Percentiles rank a stretch among this genome's conserved stretches.
Evolutionary conservation across 495 filamentous ascomycete species (phyloP).

Genomic region (Penicillium daleae): DNA sequence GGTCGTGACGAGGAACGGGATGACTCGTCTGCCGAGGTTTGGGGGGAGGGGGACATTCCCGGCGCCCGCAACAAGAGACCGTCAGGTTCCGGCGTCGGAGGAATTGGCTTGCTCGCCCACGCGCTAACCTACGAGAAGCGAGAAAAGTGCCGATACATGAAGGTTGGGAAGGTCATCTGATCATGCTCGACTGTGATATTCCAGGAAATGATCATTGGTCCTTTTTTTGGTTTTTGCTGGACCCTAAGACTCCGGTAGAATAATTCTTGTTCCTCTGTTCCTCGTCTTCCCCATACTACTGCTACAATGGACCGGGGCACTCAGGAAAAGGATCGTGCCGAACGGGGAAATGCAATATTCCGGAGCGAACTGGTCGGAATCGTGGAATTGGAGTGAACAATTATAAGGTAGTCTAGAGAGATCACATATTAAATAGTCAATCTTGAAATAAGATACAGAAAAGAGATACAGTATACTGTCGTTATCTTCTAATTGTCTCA

Average conservation of each 20-base stretch:
- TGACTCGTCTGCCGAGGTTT: conserved; percentile 35
- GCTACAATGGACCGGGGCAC: too few relatives aligned
- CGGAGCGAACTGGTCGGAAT: neutral
- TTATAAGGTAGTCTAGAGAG: neutral
- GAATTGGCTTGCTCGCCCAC: conserved; percentile 5
- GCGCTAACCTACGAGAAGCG: neutral
- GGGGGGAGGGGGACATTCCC: conserved; percentile 9
- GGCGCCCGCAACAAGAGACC: conserved; percentile 17
- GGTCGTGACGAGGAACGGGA: neutral
- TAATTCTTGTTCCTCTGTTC: neutral
- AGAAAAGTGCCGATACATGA: conserved; percentile 11
- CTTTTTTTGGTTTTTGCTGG: neutral
- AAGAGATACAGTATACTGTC: too few relatives aligned
- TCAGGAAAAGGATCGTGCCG: neutral
- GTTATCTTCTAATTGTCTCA: too few relatives aligned
- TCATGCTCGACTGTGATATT: neutral
- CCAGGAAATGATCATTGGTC: neutral
- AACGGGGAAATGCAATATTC: conserved; percentile 4
- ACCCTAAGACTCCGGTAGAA: too few relatives aligned
- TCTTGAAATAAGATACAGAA: too few relatives aligned
- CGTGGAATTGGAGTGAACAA: neutral
- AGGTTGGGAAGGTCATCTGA: neutral
- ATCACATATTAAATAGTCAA: too few relatives aligned
- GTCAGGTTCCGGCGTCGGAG: conserved; percentile 26
- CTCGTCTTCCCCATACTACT: neutral